Evolutionary conservation across 805 yeast species (phyloP).

Genomic region (Yarrowia deformans): DNA sequence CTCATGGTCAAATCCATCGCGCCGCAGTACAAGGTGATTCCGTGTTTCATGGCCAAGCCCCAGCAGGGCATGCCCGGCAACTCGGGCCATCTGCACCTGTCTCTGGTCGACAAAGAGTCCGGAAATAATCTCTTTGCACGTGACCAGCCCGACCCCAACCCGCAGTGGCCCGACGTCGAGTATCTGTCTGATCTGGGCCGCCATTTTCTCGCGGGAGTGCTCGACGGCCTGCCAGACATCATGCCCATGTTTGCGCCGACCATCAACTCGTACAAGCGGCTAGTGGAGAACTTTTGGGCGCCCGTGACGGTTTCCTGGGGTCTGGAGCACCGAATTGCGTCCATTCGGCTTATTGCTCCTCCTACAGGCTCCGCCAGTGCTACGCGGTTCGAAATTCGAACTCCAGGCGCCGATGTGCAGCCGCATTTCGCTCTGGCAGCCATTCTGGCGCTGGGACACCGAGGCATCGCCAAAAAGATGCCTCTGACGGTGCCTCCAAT

Average conservation of each 20-base stretch:
- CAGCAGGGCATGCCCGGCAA: constrained; percentile 51
- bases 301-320: constrained; percentile 52
- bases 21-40: constrained; percentile 46
- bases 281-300: constrained; percentile 52
- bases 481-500: constrained; percentile 47
- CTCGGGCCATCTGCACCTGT: constrained; percentile 51
- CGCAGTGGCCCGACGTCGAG: constrained; percentile 47
- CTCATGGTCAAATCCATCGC: constrained; percentile 47
- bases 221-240: constrained; percentile 49
- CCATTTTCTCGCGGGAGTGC: constrained; percentile 50
- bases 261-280: constrained; percentile 50
- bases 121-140: constrained; percentile 48
- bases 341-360: constrained; percentile 49
- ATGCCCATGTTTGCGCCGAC: constrained; percentile 52
- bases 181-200: constrained; percentile 48
- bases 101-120: constrained; percentile 44
- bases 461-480: constrained; percentile 47
- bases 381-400: constrained; percentile 50
- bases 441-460: constrained; percentile 48
- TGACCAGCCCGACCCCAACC: constrained; percentile 43
- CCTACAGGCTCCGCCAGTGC: constrained; percentile 45
- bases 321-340: constrained; percentile 50
- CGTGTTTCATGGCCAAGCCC: constrained; percentile 53
- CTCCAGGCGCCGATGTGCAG: constrained; percentile 52
- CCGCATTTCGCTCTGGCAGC: constrained; percentile 51